phyloP scores from a whole-genome alignment of 2,329 filamentous ascomycete species.

The Aspergillus versicolor region DNA sequence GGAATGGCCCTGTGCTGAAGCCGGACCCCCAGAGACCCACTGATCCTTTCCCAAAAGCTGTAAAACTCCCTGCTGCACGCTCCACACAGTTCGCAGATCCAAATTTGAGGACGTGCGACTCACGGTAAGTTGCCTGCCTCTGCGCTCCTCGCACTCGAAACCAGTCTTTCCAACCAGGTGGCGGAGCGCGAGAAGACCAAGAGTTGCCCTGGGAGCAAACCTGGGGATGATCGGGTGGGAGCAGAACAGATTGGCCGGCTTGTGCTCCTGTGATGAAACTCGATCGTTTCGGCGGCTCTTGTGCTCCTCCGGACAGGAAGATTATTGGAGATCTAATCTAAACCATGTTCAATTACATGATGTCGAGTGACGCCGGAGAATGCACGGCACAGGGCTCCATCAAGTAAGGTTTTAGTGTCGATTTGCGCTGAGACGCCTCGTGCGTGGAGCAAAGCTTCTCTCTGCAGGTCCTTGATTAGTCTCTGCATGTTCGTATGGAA shows the following conservation, averaged over 20 bases:
- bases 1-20: constrained; percentile 10
- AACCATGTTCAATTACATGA: background rate
- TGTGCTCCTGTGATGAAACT: background rate
- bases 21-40: constrained; percentile 10
- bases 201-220: background rate
- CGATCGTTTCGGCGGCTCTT: background rate
- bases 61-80: constrained; percentile 5
- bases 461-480: constrained; percentile 1
- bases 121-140: background rate
- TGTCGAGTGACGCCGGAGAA: background rate
- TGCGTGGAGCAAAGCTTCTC: constrained; percentile 3
- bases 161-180: background rate
- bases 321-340: background rate
- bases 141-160: background rate
- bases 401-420: background rate
- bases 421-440: background rate
- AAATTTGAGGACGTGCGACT: constrained; percentile 20
- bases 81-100: constrained; percentile 28
- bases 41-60: constrained; percentile 8
- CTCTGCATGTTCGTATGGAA: background rate
- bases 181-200: background rate
- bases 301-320: background rate
- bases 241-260: background rate
- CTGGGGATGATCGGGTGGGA: background rate
- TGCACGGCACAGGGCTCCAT: background rate